These are phyloP conservation scores for Pyrus hybrid DNA, from an alignment of 331 rosid genomes.

Conservation along the genomic window DNA sequence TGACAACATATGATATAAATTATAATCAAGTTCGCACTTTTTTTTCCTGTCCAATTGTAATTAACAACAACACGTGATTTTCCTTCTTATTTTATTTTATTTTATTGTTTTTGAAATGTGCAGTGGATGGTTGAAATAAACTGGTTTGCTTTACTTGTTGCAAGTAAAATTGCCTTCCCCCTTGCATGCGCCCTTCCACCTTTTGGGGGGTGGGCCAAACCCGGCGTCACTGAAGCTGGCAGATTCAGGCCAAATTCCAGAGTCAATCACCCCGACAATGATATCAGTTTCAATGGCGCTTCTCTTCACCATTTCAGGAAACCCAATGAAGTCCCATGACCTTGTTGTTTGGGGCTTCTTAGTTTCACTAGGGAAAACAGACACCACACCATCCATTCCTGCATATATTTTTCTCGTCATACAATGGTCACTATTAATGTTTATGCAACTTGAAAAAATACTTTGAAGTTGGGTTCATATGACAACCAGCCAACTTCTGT, in stretches of 20 bases:
- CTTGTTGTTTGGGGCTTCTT: slow-evolving; percentile 32
- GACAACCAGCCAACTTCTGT: slow-evolving; percentile 19
- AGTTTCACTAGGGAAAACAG: slow-evolving; percentile 26
- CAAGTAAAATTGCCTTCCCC: slow-evolving; percentile 35
- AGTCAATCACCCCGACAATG: slow-evolving; percentile 35
- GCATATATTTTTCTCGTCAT: neutral
- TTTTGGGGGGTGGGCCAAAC: slow-evolving; percentile 41
- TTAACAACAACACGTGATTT: too few relatives aligned
- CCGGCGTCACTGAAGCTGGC: slow-evolving; percentile 41
- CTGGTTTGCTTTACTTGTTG: slow-evolving; percentile 33
- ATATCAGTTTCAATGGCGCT: slow-evolving; percentile 14
- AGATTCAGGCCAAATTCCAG: slow-evolving; percentile 54
- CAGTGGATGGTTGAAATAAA: too few relatives aligned
- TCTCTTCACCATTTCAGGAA: slow-evolving; percentile 18
- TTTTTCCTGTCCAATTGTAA: too few relatives aligned
- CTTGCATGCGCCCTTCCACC: slow-evolving; percentile 48
- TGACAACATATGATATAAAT: neutral
- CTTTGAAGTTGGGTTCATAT: neutral
- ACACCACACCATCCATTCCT: slow-evolving; percentile 32
- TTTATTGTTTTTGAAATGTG: too few relatives aligned
- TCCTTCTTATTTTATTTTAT: too few relatives aligned
- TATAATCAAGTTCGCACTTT: too few relatives aligned
- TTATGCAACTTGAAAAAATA: neutral
- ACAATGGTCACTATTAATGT: neutral
- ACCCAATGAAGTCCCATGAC: slow-evolving; percentile 62